Evolutionary conservation across 2,329 filamentous ascomycete species (phyloP).

Genomic region (Coniochaeta sp.): DNA sequence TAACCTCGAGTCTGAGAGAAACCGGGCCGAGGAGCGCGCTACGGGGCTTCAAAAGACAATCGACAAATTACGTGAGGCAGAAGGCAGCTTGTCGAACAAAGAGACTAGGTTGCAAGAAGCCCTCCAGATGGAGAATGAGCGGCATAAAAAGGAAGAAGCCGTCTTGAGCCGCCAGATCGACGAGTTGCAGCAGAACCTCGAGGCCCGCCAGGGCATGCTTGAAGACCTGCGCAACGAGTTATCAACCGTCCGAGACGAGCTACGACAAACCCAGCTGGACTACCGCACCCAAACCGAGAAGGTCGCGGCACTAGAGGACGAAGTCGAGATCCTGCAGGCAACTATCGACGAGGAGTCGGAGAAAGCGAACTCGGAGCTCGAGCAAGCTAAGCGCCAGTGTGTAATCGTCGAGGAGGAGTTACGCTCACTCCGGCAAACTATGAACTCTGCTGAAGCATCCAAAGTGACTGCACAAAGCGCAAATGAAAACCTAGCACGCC

Average conservation of each 20-base stretch:
- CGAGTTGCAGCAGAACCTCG: conserved; percentile 64
- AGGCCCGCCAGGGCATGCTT: conserved; percentile 56
- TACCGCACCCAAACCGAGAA: conserved; percentile 57
- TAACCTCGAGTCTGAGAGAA: conserved; percentile 57
- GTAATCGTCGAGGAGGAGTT: conserved; percentile 37
- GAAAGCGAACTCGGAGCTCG: conserved; percentile 42
- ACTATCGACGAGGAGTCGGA: conserved; percentile 59
- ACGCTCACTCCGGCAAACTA: conserved; percentile 18
- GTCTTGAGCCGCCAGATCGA: conserved; percentile 66
- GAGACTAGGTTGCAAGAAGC: conserved; percentile 61
- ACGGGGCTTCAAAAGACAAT: conserved; percentile 63
- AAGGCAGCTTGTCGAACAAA: conserved; percentile 60
- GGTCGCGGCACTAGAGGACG: conserved; percentile 63
- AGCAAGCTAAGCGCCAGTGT: conserved; percentile 36
- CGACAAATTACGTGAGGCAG: conserved; percentile 59
- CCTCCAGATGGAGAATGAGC: conserved; percentile 62
- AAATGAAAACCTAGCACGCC: conserved; percentile 37
- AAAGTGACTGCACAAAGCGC: conserved; percentile 26
- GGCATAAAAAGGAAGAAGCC: conserved; percentile 65
- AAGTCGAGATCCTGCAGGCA: conserved; percentile 65
- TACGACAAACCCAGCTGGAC: conserved; percentile 60
- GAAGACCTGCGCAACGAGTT: conserved; percentile 61
- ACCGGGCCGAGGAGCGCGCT: conserved; percentile 61
- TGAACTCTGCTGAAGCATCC: conserved; percentile 18
- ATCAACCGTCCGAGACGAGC: conserved; percentile 58